A percentile compares a stretch with the other conserved stretches of the same genome.
phyloP scores from a whole-genome alignment of 495 filamentous ascomycete genomes.

The Chaetomium tenue region DNA sequence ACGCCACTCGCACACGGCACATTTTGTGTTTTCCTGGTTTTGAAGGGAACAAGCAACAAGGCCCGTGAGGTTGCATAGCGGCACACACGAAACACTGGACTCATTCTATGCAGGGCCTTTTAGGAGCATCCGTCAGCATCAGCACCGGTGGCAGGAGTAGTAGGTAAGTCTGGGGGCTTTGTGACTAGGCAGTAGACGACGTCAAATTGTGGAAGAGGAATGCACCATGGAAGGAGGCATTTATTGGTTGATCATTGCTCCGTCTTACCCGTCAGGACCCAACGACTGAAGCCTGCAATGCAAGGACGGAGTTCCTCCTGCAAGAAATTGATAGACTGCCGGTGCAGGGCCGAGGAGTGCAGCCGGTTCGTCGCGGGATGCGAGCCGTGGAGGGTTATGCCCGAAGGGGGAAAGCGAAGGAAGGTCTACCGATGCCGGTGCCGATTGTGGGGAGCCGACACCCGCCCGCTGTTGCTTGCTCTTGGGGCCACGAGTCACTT shows the following conservation, averaged over 20 bases:
- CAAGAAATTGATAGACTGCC: conserved; percentile 15
- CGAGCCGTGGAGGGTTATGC: neutral
- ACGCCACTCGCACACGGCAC: no score
- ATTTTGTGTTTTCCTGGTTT: neutral
- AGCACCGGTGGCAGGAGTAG: neutral
- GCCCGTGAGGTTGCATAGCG: neutral
- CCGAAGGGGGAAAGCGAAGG: conserved; percentile 2
- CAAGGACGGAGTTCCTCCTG: conserved; percentile 12
- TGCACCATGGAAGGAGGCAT: neutral
- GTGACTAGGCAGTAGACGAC: no score
- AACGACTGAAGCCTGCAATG: neutral
- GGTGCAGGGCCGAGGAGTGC: neutral
- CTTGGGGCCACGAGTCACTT: neutral
- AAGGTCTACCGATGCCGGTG: neutral
- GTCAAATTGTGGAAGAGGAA: no score
- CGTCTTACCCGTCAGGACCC: neutral
- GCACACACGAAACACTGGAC: neutral
- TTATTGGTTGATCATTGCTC: conserved; percentile 4
- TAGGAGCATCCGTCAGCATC: neutral
- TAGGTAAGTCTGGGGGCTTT: neutral
- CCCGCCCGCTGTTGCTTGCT: no score
- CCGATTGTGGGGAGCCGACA: no score
- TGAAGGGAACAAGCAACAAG: neutral
- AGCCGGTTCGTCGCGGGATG: conserved; percentile 5
- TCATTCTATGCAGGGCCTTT: neutral